Percentiles rank a stretch among this genome's conserved stretches.
Evolutionary conservation across 2,329 filamentous ascomycete species (phyloP).

Genomic region (Botrytis fragariae): DNA sequence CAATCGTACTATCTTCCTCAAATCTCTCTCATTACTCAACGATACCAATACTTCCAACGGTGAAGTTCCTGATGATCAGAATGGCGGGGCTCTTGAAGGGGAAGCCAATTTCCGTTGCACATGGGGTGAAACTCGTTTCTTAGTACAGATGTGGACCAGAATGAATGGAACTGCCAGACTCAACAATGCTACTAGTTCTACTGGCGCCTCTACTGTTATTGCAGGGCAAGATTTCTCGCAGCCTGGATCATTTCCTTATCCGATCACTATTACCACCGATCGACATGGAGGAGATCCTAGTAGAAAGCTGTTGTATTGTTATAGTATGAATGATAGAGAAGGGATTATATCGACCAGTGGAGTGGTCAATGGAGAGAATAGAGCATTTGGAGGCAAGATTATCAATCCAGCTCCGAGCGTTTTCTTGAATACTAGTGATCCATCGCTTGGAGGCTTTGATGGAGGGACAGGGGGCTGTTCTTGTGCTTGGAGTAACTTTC

Average conservation of each 20-base stretch:
- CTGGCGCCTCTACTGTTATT: slow-evolving; percentile 19
- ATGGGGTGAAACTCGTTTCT: slow-evolving; percentile 59
- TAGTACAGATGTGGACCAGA: slow-evolving; percentile 65
- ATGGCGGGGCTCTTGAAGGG: slow-evolving; percentile 53
- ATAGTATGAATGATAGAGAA: slow-evolving; percentile 49
- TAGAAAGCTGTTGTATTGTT: slow-evolving; percentile 55
- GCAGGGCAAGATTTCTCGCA: slow-evolving; percentile 36
- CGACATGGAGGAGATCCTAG: slow-evolving; percentile 57
- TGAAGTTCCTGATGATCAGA: slow-evolving; percentile 48
- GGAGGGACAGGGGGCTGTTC: slow-evolving; percentile 61
- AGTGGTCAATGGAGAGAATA: slow-evolving; percentile 49
- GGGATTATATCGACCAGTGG: slow-evolving; percentile 46
- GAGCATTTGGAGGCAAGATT: slow-evolving; percentile 50
- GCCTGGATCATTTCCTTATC: slow-evolving; percentile 63
- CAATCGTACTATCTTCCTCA: slow-evolving; percentile 80
- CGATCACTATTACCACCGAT: slow-evolving; percentile 59
- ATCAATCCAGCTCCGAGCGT: slow-evolving; percentile 49
- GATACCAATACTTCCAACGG: slow-evolving; percentile 42
- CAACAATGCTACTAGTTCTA: slow-evolving; percentile 34
- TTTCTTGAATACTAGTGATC: slow-evolving; percentile 40
- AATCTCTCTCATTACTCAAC: slow-evolving; percentile 52
- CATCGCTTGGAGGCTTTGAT: slow-evolving; percentile 57
- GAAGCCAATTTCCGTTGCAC: slow-evolving; percentile 57
- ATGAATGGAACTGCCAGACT: slow-evolving; percentile 46
- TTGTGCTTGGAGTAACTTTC: slow-evolving; percentile 58